These are phyloP conservation scores for Artomyces pyxidatus DNA, from an alignment of 768 basidiomycete genomes.

Conservation along the genomic window DNA sequence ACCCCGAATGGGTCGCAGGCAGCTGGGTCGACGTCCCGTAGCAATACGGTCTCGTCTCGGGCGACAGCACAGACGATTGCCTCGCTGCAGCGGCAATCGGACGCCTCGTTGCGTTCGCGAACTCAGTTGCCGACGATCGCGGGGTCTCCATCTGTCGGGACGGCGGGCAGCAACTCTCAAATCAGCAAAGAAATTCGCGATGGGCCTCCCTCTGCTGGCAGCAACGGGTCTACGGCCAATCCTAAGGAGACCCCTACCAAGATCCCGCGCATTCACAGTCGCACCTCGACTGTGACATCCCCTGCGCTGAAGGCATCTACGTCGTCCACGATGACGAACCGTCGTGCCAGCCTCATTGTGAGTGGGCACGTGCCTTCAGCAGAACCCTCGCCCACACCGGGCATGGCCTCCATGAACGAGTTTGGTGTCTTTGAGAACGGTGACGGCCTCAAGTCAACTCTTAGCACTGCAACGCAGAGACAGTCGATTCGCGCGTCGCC, in stretches of 20 bases:
- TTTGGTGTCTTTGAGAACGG: conserved; percentile 73
- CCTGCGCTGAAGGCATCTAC: conserved; percentile 58
- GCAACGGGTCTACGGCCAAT: conserved; percentile 43
- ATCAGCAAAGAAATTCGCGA: conserved; percentile 46
- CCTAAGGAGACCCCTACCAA: conserved; percentile 86
- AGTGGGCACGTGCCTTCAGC: conserved; percentile 42
- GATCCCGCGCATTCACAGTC: conserved; percentile 87
- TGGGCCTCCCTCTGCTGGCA: conserved; percentile 41
- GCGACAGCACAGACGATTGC: conserved; percentile 77
- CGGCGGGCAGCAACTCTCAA: conserved; percentile 36
- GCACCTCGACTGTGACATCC: conserved; percentile 66
- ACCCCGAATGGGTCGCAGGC: too few relatives aligned
- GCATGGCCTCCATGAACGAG: conserved; percentile 48
- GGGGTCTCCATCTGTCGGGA: conserved; percentile 85
- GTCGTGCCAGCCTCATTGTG: conserved; percentile 60
- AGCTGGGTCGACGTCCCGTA: conserved; percentile 34
- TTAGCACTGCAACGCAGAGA: conserved; percentile 36
- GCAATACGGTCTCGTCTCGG: conserved; percentile 47
- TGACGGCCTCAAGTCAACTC: conserved; percentile 41
- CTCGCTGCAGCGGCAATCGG: conserved; percentile 83
- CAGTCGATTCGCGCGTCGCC: conserved; percentile 62
- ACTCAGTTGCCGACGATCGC: conserved; percentile 85
- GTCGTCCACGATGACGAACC: conserved; percentile 34
- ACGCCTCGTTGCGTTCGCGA: conserved; percentile 67
- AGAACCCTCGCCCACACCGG: conserved; percentile 53